Evolutionary conservation across 805 yeast species (phyloP).

Genomic region (Saturnispora halmiae): DNA sequence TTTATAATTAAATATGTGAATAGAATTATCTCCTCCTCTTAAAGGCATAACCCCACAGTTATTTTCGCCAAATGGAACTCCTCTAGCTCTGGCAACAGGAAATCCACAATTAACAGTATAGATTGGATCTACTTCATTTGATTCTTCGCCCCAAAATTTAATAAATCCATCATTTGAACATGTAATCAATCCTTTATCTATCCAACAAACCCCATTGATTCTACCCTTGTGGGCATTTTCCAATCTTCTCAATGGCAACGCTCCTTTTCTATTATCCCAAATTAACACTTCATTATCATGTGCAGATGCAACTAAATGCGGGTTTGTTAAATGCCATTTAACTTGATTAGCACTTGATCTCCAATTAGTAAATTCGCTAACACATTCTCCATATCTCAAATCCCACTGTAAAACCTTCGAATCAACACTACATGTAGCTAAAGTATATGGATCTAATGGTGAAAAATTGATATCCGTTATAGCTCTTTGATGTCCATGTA

Average conservation of each 20-base stretch:
- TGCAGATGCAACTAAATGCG: conserved; percentile 71
- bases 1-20: conserved; percentile 46
- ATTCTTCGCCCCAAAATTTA: conserved; percentile 67
- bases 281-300: conserved; percentile 74
- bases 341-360: conserved; percentile 91
- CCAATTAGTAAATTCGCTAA: conserved; percentile 84
- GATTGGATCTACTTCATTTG: conserved; percentile 36
- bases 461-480: conserved; percentile 94
- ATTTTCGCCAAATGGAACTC: conserved; percentile 75
- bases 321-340: conserved; percentile 78
- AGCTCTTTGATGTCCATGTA: conserved; percentile 88
- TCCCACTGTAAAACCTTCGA: conserved; percentile 88
- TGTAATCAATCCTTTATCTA: conserved; percentile 55
- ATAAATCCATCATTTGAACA: conserved; percentile 83
- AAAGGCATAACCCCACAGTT: conserved; percentile 87
- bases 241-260: conserved; percentile 60
- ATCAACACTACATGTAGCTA: conserved; percentile 92
- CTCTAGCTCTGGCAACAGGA: conserved; percentile 85
- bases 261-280: conserved; percentile 86
- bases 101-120: conserved; percentile 32
- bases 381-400: conserved; percentile 72
- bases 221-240: conserved; percentile 74
- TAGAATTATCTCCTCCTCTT: conserved; percentile 69
- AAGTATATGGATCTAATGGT: conserved; percentile 71
- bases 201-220: conserved; percentile 84